Percentiles rank a stretch among this genome's conserved stretches.
phyloP scores from a whole-genome alignment of 2,329 filamentous ascomycete genomes.

The Emergomyces pasteurianus region DNA sequence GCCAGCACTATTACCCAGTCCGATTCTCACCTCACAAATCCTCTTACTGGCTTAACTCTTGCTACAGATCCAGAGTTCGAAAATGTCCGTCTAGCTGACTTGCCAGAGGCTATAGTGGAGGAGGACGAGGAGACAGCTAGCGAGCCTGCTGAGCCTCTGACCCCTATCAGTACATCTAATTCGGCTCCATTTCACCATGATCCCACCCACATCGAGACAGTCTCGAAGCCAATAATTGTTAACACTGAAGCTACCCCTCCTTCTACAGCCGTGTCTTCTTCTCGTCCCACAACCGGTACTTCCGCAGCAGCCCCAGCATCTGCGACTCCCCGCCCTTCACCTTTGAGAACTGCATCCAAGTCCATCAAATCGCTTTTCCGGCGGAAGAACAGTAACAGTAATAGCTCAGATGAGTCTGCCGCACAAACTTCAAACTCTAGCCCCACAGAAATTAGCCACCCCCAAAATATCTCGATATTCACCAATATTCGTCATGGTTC shows the following conservation, averaged over 20 bases:
- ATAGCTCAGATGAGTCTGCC: neutral
- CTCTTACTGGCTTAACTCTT: neutral
- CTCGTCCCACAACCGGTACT: neutral
- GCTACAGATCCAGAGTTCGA: slow-evolving; percentile 4
- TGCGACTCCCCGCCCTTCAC: slow-evolving; percentile 4
- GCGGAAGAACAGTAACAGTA: neutral
- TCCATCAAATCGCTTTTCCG: slow-evolving; percentile 17
- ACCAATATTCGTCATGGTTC: slow-evolving; percentile 16
- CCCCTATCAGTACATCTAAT: slow-evolving; percentile 12
- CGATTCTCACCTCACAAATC: neutral
- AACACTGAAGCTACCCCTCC: slow-evolving; percentile 10
- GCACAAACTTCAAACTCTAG: neutral
- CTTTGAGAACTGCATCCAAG: slow-evolving; percentile 11
- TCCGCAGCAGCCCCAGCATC: slow-evolving; percentile 3
- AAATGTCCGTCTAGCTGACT: slow-evolving; percentile 5
- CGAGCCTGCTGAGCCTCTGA: slow-evolving; percentile 14
- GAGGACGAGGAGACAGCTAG: slow-evolving; percentile 14
- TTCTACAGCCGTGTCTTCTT: slow-evolving; percentile 1
- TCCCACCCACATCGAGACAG: slow-evolving; percentile 3
- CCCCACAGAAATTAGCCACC: neutral
- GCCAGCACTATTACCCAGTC: neutral
- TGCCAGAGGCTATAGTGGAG: slow-evolving; percentile 11
- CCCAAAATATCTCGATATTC: slow-evolving; percentile 3
- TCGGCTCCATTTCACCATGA: slow-evolving; percentile 3
- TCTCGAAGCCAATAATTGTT: slow-evolving; percentile 10